Base-by-base conservation (phyloP, 768 basidiomycete species). In the Pleurotus djamor region DNA sequence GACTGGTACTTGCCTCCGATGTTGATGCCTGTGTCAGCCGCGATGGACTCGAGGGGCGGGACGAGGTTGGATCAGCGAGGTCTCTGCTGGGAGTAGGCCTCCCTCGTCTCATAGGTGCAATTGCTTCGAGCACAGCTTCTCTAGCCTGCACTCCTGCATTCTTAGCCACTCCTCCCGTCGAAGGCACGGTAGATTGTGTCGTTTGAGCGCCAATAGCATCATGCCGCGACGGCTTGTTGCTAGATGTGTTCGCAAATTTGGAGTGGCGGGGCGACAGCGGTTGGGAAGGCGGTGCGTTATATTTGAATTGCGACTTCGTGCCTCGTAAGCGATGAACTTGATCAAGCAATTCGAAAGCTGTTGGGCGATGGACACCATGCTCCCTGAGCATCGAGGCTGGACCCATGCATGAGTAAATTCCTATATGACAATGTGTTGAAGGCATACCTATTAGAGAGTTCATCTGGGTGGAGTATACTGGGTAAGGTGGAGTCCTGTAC, bases 351-450 rank as follows among this genome's bases (percentile, higher is more conserved):
- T 97, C 93, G 66, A 96, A 98, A 13, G 92, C 89, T 12, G 85
- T 83, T 8, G 96, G 97, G 13, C 97, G 83, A 64, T 92, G 88
- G 3, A 84, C 70, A 2, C 96, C 94, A 62, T 94, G 89, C 68
- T 98, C 97, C 52, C 89, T 87, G 28, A 99, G 83, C 93, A 97
- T 97, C 4, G 92, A 92, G 0, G 80, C 94, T 98, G 65, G 21
- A 16, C 59, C 59, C 50, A 65, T 58, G 57, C 63, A 52, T 41
- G 33, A 48, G 21, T 36, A 14, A 28, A 13, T 43, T 49, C 33
- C 48, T 58, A 48, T 55, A 35, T 38, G 33, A 34, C 37, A 63
- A 44, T 48, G 34, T 16, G 41, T 32, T 14, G 43, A n/a, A 33
- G 21, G 64, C 81, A 72, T 66, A 95, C 94, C 88, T 60, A 97